phyloP scores from a whole-genome alignment of 495 filamentous ascomycete genomes.

The Neurospora sp. region DNA sequence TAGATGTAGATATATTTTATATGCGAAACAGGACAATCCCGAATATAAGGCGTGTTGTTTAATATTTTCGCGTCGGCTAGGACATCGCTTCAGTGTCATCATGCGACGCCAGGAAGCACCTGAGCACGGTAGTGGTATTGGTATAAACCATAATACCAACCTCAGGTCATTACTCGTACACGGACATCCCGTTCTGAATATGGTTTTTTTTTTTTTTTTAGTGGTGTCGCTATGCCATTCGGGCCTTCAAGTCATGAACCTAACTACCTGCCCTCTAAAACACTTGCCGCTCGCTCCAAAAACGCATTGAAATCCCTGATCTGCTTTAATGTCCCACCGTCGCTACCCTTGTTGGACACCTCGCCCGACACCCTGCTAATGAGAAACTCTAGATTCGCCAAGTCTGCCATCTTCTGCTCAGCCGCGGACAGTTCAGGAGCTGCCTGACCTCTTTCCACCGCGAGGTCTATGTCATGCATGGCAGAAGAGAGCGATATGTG shows the following conservation, averaged over 20 bases:
- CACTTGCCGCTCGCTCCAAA: slow-evolving; percentile 40
- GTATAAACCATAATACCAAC: neutral
- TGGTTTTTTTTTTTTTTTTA: too few relatives aligned
- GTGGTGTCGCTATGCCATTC: neutral
- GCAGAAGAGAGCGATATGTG: slow-evolving; percentile 38
- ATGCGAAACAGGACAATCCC: neutral
- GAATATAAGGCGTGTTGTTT: neutral
- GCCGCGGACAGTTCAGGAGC: slow-evolving; percentile 27
- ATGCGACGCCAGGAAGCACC: neutral
- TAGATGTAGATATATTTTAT: neutral
- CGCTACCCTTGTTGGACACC: slow-evolving; percentile 30
- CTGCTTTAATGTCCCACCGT: slow-evolving; percentile 40
- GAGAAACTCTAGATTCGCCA: slow-evolving; percentile 39
- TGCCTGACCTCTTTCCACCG: slow-evolving; percentile 35
- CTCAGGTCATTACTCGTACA: too few relatives aligned
- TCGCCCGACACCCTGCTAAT: slow-evolving; percentile 38
- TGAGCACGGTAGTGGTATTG: neutral
- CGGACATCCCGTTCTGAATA: too few relatives aligned
- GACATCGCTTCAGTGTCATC: neutral
- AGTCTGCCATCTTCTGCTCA: slow-evolving; percentile 29
- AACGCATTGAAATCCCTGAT: slow-evolving; percentile 48
- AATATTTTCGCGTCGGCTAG: neutral
- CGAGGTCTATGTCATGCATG: slow-evolving; percentile 47
- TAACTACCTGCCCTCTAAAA: slow-evolving; percentile 32
- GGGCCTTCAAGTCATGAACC: neutral